phyloP scores from a whole-genome alignment of 2,329 filamentous ascomycete genomes.

The Exophiala xenobiotica region DNA sequence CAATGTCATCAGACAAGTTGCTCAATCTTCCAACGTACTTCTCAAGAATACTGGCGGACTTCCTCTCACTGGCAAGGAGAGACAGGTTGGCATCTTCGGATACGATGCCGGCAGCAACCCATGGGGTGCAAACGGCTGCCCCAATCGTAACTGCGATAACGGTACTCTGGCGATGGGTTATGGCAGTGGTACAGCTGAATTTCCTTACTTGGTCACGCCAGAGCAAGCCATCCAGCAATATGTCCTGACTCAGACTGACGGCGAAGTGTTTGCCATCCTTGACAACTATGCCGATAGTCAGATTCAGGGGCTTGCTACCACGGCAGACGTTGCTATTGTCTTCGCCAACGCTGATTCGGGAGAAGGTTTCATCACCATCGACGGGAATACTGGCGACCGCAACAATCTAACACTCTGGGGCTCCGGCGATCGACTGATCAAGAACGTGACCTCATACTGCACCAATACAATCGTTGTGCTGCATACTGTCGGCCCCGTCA shows the following conservation, averaged over 20 bases:
- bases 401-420: conserved; percentile 92
- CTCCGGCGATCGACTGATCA: conserved; percentile 75
- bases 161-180: conserved; percentile 64
- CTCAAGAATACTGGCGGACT: conserved; percentile 79
- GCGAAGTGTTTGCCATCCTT: conserved; percentile 61
- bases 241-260: conserved; percentile 63
- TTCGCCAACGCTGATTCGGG: conserved; percentile 87
- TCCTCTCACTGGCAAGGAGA: conserved; percentile 72
- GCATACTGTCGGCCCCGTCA: conserved; percentile 77
- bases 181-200: conserved; percentile 61
- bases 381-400: conserved; percentile 82
- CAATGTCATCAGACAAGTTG: conserved; percentile 70
- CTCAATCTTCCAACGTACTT: conserved; percentile 77
- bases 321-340: conserved; percentile 65
- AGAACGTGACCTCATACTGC: conserved; percentile 73
- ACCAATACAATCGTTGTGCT: conserved; percentile 91
- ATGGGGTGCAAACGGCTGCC: conserved; percentile 75
- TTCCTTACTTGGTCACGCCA: conserved; percentile 63
- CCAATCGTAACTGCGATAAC: conserved; percentile 63
- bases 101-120: conserved; percentile 77
- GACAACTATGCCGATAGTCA: conserved; percentile 57
- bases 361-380: conserved; percentile 81
- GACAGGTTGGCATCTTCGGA: conserved; percentile 74
- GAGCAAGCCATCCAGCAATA: conserved; percentile 64
- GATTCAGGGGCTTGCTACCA: conserved; percentile 51